These are phyloP conservation scores for Septoria linicola DNA, from an alignment of 2,329 filamentous ascomycete genomes.

Conservation along the genomic window DNA sequence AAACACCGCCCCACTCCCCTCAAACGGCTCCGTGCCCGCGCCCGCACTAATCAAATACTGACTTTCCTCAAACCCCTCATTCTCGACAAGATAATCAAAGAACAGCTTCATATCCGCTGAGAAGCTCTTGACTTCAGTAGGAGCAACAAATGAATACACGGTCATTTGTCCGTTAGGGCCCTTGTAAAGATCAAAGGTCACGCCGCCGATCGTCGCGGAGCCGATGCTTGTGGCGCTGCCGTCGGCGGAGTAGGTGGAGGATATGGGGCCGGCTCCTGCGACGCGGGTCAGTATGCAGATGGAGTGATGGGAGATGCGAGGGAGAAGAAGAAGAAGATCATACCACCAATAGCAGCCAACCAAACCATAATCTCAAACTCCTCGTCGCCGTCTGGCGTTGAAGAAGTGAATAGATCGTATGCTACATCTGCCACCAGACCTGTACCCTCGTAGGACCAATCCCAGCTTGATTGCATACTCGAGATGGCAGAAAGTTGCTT, in stretches of 20 bases:
- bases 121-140: slow-evolving; percentile 50
- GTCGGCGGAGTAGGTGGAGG: slow-evolving; percentile 39
- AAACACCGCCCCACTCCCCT: slow-evolving; percentile 25
- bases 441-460: slow-evolving; percentile 52
- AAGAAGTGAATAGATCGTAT: slow-evolving; percentile 58
- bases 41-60: slow-evolving; percentile 53
- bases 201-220: slow-evolving; percentile 54
- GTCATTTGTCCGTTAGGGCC: slow-evolving; percentile 61
- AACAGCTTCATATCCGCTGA: slow-evolving; percentile 59
- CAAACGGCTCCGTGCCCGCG: slow-evolving; percentile 31
- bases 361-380: slow-evolving; percentile 68
- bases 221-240: slow-evolving; percentile 45
- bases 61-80: slow-evolving; percentile 47
- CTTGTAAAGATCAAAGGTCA: slow-evolving; percentile 58
- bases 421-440: slow-evolving; percentile 58
- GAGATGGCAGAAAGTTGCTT: slow-evolving; percentile 32
- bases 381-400: slow-evolving; percentile 46
- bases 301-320: too few species aligned
- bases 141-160: slow-evolving; percentile 61
- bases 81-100: slow-evolving; percentile 54
- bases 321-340: too few species aligned
- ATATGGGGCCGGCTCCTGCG: too few species aligned
- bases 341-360: slow-evolving; percentile 57
- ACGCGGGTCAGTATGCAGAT: too few species aligned
- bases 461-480: slow-evolving; percentile 48